Evolutionary conservation across 2,329 filamentous ascomycete species (phyloP), one percentile per base, ranked within the genome.

Genomic region (Penicillium rolfsii): DNA sequence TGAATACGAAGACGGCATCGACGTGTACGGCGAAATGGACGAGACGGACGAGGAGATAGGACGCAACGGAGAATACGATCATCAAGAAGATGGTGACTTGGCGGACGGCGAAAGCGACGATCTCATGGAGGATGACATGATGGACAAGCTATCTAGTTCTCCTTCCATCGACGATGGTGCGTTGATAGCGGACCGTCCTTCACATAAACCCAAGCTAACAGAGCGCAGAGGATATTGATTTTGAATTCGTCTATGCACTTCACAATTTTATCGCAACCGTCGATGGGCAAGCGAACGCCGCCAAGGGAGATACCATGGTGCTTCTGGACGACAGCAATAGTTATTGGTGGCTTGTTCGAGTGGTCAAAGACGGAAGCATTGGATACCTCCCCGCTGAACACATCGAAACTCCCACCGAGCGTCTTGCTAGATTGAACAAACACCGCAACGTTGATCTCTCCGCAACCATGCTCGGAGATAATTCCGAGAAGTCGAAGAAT

Each of bases 111-210:
- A 91, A 64, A 80, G 79, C 36, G 84, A 86, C 62, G 90, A 91
- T 69, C 85, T 91, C 70, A 80, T 93, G 76, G 93, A 96, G 73
- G 88, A 97, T 78, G 94, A 98, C 77, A 88, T 97, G 88, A 92
- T 96, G 90, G 95, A 98, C 82, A 95, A 95, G 79, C 97, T 99
- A 68, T 98, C 94, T 72, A 98, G 93, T 79, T 98, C 94, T 71
- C 95, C 95, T 74, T 98, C 94, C 71, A 99, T 99, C 79, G 93
- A 96, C 83, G 94, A 98, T 89, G 94, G 94, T 99, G 52, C n/a
- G 62, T 59, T 36, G 41, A 41, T 59, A 24, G 7, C 5, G 28
- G n/a, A 19, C 22, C 9, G 14, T 6, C 33, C 24, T 9, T 35
- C 6, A n/a, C 12, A 22, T 30, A 19, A 19, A 24, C 22, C 16